A percentile compares a stretch with the other conserved stretches of the same genome.
phyloP scores from a whole-genome alignment of 176 grass and related monocot species.

The Dactylis glomerata region DNA sequence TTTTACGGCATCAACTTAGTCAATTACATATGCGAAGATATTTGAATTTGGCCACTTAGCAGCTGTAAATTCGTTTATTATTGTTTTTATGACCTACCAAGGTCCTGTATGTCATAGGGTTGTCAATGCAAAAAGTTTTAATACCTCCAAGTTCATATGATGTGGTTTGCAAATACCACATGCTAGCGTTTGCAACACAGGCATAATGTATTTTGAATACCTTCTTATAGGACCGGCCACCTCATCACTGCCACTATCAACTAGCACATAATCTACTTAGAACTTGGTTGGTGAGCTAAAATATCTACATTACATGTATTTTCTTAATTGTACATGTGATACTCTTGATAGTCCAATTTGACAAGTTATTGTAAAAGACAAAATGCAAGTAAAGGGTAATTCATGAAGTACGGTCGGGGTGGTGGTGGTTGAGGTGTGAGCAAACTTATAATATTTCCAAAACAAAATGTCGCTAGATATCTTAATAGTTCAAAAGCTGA shows the following conservation, averaged over 20 bases:
- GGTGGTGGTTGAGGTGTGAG: background rate
- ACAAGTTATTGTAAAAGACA: constrained; percentile 9
- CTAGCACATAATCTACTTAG: constrained; percentile 1
- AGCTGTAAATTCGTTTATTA: background rate
- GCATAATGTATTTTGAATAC: background rate
- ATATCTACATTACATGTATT: background rate
- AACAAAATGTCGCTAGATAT: background rate
- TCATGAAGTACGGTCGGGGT: background rate
- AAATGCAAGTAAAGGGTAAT: background rate
- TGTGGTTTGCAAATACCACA: background rate
- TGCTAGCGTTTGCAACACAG: constrained; percentile 16
- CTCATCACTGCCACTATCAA: constrained; percentile 1
- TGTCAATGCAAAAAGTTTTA: background rate
- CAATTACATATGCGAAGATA: background rate
- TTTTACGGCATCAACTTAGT: background rate
- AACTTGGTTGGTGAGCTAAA: background rate
- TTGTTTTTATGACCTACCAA: background rate
- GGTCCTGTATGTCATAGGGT: background rate
- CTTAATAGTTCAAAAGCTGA: constrained; percentile 12
- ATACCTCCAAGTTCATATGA: background rate
- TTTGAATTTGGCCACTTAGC: background rate
- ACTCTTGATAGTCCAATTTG: background rate
- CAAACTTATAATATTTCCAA: background rate
- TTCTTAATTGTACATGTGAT: background rate
- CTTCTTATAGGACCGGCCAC: background rate